Evolutionary conservation across 2,329 filamentous ascomycete genomes (phyloP), one percentile per base, ranked within the genome.

Genomic region (Phialocephala sp.): DNA sequence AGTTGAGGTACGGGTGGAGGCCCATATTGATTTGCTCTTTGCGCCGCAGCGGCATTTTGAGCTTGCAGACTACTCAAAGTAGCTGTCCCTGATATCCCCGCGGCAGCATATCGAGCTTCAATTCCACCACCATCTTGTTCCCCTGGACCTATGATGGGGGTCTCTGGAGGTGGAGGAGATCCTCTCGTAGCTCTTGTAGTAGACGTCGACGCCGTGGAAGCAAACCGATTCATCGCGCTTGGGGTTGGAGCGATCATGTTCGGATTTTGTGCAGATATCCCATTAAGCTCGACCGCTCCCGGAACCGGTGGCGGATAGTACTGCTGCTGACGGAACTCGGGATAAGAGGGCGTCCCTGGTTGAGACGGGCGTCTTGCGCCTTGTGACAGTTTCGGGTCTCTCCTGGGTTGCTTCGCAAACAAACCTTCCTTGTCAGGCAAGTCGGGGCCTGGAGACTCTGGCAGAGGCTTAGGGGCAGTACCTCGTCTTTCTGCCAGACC

Each of bases 91-190:
- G 93, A 92, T 69, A 97, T 97, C 41, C 94, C 94, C 35, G 93
- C 91, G 2, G 93, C 93, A 2, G 94, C 94, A 83, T 96, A 97
- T 63, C 93, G 88, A 59, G 93, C 92, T 77, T 97, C 94, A 72
- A 97, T 97, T 63, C 92, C 92, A 47, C 91, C 92, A 62, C 88
- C 88, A 1, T 90, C 87, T n/a, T 88, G 83, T 61, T 83, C 83
- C 20, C 87, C 88, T 1, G 91, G 91, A 47, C 90, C 91, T 36
- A 91, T 85, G 67, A 94, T 85, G 37, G 95, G 93, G 0, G 95
- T 98, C 77, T 98, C 94, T 9, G 95, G 95, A 1, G 95, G 95
- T 4, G 95, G 94, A 5, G 95, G 95, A 35, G 94, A 98, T 52
- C 95, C 95, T 72, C 95, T 87, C 75, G 91, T 94, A 22, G 95